A percentile compares a stretch with the other conserved stretches of the same genome.
These are phyloP conservation scores for Claviceps cyperi DNA, from an alignment of 2,329 filamentous ascomycete species.

Conservation along the genomic window DNA sequence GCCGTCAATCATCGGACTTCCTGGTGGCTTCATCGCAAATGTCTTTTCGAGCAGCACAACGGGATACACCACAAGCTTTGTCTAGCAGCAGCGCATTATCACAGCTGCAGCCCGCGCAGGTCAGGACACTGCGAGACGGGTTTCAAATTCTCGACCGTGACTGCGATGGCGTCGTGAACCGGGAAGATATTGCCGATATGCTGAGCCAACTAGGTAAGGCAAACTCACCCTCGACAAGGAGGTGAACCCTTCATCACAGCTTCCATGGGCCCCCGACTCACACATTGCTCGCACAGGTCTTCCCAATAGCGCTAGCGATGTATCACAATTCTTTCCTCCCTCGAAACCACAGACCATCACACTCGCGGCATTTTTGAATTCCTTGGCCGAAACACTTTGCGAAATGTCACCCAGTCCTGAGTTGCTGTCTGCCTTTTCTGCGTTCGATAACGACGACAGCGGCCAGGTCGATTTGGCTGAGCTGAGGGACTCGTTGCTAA, in stretches of 20 bases:
- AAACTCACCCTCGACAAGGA: neutral
- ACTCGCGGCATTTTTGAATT: slow-evolving; percentile 74
- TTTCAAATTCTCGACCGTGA: slow-evolving; percentile 89
- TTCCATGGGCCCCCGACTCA: neutral
- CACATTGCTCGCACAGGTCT: slow-evolving; percentile 38
- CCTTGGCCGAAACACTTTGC: slow-evolving; percentile 58
- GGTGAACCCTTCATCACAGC: neutral
- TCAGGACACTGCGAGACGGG: slow-evolving; percentile 77
- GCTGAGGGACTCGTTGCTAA: slow-evolving; percentile 66
- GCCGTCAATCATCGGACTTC: slow-evolving; percentile 14
- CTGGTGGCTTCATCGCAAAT: slow-evolving; percentile 25
- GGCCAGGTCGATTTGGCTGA: slow-evolving; percentile 79
- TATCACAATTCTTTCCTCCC: slow-evolving; percentile 72
- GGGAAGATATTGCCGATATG: slow-evolving; percentile 78
- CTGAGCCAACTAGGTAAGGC: slow-evolving; percentile 61
- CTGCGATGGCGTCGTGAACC: slow-evolving; percentile 69
- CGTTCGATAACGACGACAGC: slow-evolving; percentile 91
- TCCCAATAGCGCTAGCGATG: slow-evolving; percentile 52
- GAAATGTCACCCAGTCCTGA: slow-evolving; percentile 66
- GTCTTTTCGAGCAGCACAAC: slow-evolving; percentile 16
- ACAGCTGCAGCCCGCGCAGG: slow-evolving; percentile 65
- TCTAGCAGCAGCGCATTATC: slow-evolving; percentile 43
- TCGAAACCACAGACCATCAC: slow-evolving; percentile 59
- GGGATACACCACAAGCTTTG: slow-evolving; percentile 20
- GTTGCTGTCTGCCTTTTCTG: slow-evolving; percentile 77